A percentile compares a stretch with the other conserved stretches of the same genome.
Conservation (phyloP, 305 asterid genomes). For the Petunia hybrid region DNA sequence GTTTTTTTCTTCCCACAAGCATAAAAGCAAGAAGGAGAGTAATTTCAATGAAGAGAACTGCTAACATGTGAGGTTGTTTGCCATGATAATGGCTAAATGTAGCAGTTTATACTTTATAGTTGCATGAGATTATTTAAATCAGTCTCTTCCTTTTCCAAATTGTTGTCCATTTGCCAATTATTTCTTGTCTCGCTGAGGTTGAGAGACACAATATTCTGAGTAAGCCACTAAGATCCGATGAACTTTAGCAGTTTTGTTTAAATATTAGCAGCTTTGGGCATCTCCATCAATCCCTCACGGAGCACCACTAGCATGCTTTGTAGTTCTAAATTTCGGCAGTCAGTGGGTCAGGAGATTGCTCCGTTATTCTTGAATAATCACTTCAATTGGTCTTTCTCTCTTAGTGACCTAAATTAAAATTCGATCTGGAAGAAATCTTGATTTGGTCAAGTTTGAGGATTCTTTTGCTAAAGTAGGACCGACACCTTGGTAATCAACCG, state of each 20-base stretch:
- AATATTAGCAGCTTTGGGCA: not conserved
- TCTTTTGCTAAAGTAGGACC: no score
- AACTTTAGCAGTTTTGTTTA: not conserved
- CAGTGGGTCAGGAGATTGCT: not conserved
- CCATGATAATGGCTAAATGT: slow-evolving; percentile 13
- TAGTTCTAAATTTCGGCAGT: not conserved
- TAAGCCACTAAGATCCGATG: not conserved
- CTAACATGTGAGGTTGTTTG: not conserved
- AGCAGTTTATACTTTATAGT: not conserved
- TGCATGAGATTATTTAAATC: not conserved
- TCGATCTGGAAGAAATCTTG: not conserved
- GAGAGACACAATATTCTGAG: not conserved
- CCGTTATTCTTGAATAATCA: not conserved
- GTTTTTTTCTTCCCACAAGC: slow-evolving; percentile 30
- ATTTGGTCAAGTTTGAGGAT: not conserved
- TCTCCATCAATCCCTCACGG: not conserved
- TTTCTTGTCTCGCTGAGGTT: not conserved
- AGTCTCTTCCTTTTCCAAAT: not conserved
- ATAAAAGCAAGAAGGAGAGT: slow-evolving; percentile 13
- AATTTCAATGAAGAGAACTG: not conserved
- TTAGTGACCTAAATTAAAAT: not conserved
- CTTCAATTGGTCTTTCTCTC: not conserved
- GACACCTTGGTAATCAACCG: not conserved
- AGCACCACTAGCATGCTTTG: not conserved
- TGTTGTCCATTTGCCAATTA: not conserved